Percentiles rank a stretch among this genome's conserved stretches.
Evolutionary conservation across 1,284 basidiomycete genomes (phyloP).

Genomic region (Gymnopus androsaceus): DNA sequence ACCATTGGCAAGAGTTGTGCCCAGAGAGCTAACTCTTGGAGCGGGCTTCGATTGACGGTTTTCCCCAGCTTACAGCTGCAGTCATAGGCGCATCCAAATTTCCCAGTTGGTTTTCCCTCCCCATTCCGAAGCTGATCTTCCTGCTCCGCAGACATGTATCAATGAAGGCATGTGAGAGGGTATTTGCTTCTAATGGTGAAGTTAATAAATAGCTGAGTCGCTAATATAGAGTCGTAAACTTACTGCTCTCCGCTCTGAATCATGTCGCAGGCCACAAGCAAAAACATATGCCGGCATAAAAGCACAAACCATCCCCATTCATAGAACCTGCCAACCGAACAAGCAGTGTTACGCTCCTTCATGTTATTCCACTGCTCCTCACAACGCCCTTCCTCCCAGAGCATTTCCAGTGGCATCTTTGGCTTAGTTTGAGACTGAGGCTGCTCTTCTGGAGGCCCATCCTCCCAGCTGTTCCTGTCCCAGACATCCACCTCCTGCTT

Average conservation of each 20-base stretch:
- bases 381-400: background rate
- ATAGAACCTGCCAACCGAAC: constrained; percentile 19
- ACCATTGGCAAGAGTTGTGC: constrained; percentile 8
- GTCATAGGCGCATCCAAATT: constrained; percentile 17
- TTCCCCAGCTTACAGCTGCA: constrained; percentile 19
- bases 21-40: background rate
- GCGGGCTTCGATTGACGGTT: constrained; percentile 10
- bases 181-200: constrained; percentile 15
- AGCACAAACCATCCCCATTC: constrained; percentile 21
- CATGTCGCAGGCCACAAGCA: constrained; percentile 19
- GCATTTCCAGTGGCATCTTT: too few species aligned
- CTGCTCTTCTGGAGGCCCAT: background rate
- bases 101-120: background rate
- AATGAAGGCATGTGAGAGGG: constrained; percentile 4
- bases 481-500: constrained; percentile 23
- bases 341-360: constrained; percentile 16
- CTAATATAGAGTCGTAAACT: background rate
- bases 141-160: too few species aligned
- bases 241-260: constrained; percentile 21
- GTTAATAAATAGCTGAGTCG: background rate
- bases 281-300: constrained; percentile 20
- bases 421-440: too few species aligned
- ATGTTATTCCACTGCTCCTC: constrained; percentile 6
- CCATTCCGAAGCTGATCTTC: background rate
- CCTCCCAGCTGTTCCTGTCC: constrained; percentile 12